Conservation (phyloP, 2,329 filamentous ascomycete genomes). For the Zasmidium angulare region DNA sequence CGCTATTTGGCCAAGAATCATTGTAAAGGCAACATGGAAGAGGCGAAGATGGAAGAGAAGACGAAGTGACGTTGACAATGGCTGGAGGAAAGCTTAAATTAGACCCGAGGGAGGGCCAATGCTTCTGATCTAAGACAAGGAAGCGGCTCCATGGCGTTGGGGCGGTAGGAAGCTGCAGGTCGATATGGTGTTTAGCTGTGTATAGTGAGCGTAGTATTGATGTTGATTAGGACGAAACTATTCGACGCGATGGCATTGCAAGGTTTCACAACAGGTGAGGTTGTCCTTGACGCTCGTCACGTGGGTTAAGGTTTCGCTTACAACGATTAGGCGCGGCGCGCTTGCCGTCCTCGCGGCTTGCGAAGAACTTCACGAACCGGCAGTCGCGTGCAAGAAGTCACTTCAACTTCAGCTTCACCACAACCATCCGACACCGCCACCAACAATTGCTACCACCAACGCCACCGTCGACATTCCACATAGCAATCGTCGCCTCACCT, state of each 20-base stretch:
- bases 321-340: too few species aligned
- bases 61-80: conserved; percentile 4
- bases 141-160: background rate
- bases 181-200: too few species aligned
- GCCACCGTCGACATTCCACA: background rate
- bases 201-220: too few species aligned
- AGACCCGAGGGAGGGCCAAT: background rate
- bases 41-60: background rate
- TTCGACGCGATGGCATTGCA: too few species aligned
- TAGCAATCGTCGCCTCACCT: background rate
- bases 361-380: too few species aligned
- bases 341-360: too few species aligned
- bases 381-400: too few species aligned
- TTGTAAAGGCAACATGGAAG: conserved; percentile 36
- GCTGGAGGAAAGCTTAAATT: conserved; percentile 6
- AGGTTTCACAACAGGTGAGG: too few species aligned
- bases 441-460: background rate
- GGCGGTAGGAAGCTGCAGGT: too few species aligned
- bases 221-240: too few species aligned
- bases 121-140: conserved; percentile 5
- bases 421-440: background rate
- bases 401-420: background rate
- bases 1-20: conserved; percentile 74
- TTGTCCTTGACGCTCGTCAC: too few species aligned
- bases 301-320: too few species aligned